Conservation (phyloP, 805 yeast species). For the Hanseniaspora singularis region DNA sequence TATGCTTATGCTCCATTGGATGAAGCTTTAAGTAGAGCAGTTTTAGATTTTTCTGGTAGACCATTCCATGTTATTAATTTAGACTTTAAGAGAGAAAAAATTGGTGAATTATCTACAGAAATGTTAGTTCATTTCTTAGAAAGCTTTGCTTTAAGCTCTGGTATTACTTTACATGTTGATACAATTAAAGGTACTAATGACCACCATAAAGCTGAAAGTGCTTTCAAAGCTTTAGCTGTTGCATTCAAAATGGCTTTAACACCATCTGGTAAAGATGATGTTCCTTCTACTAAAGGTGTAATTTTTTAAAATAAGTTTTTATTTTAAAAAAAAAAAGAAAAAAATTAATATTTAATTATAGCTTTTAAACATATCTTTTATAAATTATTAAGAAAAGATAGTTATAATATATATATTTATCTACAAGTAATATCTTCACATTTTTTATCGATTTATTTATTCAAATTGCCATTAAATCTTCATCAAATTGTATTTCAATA, state of each 20-base stretch:
- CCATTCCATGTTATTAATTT: slow-evolving; percentile 85
- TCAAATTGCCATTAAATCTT: no score
- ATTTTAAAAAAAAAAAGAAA: background rate
- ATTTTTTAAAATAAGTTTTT: slow-evolving; percentile 39
- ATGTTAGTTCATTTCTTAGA: slow-evolving; percentile 97
- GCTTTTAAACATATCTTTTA: slow-evolving; percentile 1
- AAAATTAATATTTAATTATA: background rate
- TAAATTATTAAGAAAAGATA: no score
- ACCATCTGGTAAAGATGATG: slow-evolving; percentile 74
- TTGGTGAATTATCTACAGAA: slow-evolving; percentile 85
- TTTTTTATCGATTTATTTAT: no score
- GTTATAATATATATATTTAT: background rate
- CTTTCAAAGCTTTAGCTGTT: slow-evolving; percentile 89
- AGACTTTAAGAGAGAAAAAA: slow-evolving; percentile 81
- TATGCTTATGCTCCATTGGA: slow-evolving; percentile 89
- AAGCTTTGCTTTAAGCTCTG: slow-evolving; percentile 86
- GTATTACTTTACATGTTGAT: slow-evolving; percentile 86
- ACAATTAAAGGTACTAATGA: slow-evolving; percentile 88
- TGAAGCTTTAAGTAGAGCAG: slow-evolving; percentile 91
- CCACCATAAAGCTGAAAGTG: slow-evolving; percentile 92
- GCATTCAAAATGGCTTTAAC: slow-evolving; percentile 81
- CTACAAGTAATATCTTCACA: no score
- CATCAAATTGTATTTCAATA: no score
- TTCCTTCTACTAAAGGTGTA: slow-evolving; percentile 95
- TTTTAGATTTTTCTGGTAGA: slow-evolving; percentile 86